Evolutionary conservation across 768 basidiomycete genomes (phyloP).

Genomic region (Coprinellus aureogranulatus): DNA sequence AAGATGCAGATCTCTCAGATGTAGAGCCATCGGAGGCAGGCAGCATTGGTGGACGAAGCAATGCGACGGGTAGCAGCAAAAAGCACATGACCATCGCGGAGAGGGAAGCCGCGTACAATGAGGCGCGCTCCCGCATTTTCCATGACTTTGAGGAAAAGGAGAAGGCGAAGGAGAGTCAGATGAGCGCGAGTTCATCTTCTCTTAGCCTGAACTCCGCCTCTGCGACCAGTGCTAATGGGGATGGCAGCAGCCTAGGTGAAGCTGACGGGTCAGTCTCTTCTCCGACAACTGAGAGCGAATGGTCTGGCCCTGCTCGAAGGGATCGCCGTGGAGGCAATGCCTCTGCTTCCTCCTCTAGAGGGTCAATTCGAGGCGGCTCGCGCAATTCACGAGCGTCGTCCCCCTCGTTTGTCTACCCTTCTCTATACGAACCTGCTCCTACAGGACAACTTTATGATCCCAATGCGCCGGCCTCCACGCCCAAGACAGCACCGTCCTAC

Average conservation of each 20-base stretch:
- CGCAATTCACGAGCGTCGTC: conserved; percentile 74
- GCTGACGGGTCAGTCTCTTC: conserved; percentile 68
- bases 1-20: conserved; percentile 77
- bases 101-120: conserved; percentile 86
- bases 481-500: conserved; percentile 14
- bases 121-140: conserved; percentile 83
- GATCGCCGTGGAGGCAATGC: conserved; percentile 45
- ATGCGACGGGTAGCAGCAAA: conserved; percentile 59
- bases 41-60: conserved; percentile 71
- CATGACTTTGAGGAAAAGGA: conserved; percentile 77
- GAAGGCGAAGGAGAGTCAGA: conserved; percentile 67
- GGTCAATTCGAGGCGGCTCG: conserved; percentile 63
- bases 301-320: conserved; percentile 57
- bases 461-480: conserved; percentile 29
- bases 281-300: conserved; percentile 79
- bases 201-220: conserved; percentile 70
- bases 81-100: conserved; percentile 79
- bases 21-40: conserved; percentile 78
- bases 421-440: conserved; percentile 63
- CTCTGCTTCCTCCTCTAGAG: conserved; percentile 57
- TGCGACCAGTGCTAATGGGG: conserved; percentile 41
- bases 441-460: conserved; percentile 45
- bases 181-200: conserved; percentile 76
- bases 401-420: conserved; percentile 72
- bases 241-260: conserved; percentile 61